Base-by-base conservation (phyloP, 192 early-diverging fungal species). In the Podila epicladia region DNA sequence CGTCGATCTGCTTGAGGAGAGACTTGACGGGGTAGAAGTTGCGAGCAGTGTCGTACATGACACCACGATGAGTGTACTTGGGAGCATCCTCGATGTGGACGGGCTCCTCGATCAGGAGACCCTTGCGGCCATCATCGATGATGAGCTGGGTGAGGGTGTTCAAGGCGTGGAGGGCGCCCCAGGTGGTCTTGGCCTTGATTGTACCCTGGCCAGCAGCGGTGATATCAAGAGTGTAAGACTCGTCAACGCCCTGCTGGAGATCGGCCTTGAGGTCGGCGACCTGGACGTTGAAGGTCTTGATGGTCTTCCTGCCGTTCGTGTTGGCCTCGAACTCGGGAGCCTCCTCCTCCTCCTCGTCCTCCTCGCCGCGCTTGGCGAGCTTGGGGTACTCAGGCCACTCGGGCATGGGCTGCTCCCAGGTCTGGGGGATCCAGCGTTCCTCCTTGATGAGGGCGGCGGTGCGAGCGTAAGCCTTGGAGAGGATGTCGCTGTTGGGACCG, bases 101-200 rank as follows among this genome's bases (percentile, higher is more conserved):
- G 29, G 90, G 86, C 55, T 89, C 74, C 38, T 82, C 84, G 26
- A 93, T 74, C 22, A 87, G 69, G 33, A 73, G 80, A n/a, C 71
- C 49, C 20, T 86, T 70, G 0, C 82, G 72, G 9, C 72, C 75
- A 24, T 89, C 75, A 35, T 74, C 72, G 37, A 85, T 78, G 57
- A 93, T 58, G 31, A 95, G 62, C 71, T 95, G 94, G 28, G 88
- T 86, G 60, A 92, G 88, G 9, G 93, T 94, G 74, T 93, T 92
- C 6, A 94, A 78, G 7, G 85, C 93, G 51, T 90, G 90, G 53
- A 94, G 70, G 15, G 93, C 94, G 26, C 94, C 94, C 41, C 87
- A 90, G 55, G 89, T 76, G 6, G 89, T 90, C 29, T 82, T 72
- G 12, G 94, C 86, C 26, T 72, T 83, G 62, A 94, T 85, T 11